Conservation (phyloP, 768 basidiomycete species). For the Tricholoma matsutake region DNA sequence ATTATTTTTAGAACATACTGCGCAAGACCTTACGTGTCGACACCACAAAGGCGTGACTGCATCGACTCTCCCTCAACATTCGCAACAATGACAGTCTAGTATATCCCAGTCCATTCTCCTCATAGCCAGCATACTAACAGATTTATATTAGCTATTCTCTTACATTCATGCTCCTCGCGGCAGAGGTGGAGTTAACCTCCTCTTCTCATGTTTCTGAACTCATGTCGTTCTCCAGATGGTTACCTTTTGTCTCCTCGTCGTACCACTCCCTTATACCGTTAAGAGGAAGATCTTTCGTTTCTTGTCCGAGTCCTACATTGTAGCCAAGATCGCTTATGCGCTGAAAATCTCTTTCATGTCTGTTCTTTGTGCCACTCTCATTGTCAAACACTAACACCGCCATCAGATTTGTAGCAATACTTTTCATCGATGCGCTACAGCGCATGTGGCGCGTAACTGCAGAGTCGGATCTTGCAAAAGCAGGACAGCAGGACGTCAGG, state of each 20-base stretch:
- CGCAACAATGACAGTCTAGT: conserved; percentile 48
- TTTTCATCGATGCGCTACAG: conserved; percentile 91
- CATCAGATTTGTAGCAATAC: conserved; percentile 72
- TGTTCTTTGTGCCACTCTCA: conserved; percentile 23
- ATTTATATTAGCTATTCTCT: conserved; percentile 58
- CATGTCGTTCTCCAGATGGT: conserved; percentile 50
- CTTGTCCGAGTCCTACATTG: conserved; percentile 60
- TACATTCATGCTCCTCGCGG: conserved; percentile 76
- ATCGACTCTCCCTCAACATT: not conserved
- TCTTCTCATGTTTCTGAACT: not conserved
- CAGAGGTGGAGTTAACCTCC: conserved; percentile 46
- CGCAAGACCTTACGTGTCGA: too few relatives aligned
- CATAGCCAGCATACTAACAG: conserved; percentile 24
- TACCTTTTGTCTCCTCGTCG: conserved; percentile 81
- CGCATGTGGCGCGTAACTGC: conserved; percentile 83
- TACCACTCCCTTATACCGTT: conserved; percentile 77
- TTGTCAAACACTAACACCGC: conserved; percentile 1
- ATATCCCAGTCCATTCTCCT: conserved; percentile 11
- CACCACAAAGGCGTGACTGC: too few relatives aligned
- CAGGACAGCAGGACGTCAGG: conserved; percentile 56
- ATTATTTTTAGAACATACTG: too few relatives aligned
- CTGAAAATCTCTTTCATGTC: conserved; percentile 95
- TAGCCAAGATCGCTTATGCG: conserved; percentile 86
- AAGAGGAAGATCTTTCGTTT: conserved; percentile 72
- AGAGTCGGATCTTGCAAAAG: conserved; percentile 67